Percentiles rank a stretch among this genome's conserved stretches.
Conservation (phyloP, 2,329 filamentous ascomycete genomes). For the Scedosporium dehoogii region DNA sequence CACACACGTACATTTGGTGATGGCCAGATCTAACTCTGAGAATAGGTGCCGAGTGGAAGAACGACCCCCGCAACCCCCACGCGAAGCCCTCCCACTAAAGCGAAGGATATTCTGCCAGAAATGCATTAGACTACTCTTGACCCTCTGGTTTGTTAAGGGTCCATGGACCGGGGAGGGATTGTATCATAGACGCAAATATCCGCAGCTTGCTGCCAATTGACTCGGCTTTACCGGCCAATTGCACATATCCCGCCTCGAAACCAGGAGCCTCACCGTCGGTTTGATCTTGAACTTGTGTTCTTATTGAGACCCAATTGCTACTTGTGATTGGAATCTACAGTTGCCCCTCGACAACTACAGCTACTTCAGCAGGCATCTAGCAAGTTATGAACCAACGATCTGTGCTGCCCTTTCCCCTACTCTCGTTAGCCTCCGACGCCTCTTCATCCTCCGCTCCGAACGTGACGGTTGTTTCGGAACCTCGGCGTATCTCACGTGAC, state of each 20-base stretch:
- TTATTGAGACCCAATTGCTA: too few relatives aligned
- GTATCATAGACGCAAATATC: slow-evolving; percentile 7
- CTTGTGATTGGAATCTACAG: too few relatives aligned
- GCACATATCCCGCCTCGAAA: not conserved
- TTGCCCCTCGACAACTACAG: too few relatives aligned
- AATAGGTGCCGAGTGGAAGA: slow-evolving; percentile 87
- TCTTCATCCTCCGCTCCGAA: not conserved
- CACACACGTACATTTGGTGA: slow-evolving; percentile 8
- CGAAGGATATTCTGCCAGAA: not conserved
- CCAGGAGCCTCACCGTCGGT: not conserved
- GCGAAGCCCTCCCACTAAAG: slow-evolving; percentile 39
- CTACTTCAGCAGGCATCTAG: too few relatives aligned
- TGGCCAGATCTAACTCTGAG: slow-evolving; percentile 4
- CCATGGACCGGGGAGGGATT: not conserved
- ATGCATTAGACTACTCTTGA: not conserved
- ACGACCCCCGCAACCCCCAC: slow-evolving; percentile 83
- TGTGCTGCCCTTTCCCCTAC: too few relatives aligned
- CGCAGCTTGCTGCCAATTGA: slow-evolving; percentile 1
- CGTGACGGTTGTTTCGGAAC: not conserved
- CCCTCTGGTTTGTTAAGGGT: not conserved
- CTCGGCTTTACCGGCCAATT: not conserved
- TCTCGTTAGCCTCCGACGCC: too few relatives aligned
- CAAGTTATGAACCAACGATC: too few relatives aligned
- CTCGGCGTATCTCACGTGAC: slow-evolving; percentile 6
- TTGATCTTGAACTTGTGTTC: not conserved